Evolutionary conservation across 768 basidiomycete species (phyloP), one percentile per base, ranked within the genome.

Genomic region (Hericium rajendrae): DNA sequence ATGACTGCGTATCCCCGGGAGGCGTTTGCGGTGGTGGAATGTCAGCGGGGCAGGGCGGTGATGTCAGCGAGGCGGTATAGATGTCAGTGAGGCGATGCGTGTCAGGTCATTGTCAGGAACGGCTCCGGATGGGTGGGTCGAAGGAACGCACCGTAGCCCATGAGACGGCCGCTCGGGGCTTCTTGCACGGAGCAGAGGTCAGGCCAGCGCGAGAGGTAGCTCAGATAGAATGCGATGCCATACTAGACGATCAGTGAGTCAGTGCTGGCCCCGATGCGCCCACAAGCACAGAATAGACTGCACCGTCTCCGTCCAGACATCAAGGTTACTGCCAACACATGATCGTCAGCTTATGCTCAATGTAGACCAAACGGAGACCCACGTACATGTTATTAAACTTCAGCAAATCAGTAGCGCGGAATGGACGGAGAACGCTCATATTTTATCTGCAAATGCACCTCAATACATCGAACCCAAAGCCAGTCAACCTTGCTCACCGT

Each of bases 231-330:
- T 22, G 79, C 80, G 64, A 91, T 86, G 51, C 86, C 85, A 70
- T 94, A 97, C 90, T 94, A 12, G 11, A 41, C 20, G n/a, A 39
- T 2, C 10, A 43, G 12, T 38, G 24, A 38, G n/a, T 51, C 49
- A 43, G 37, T 48, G 26, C 41, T 15, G 12, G 26, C 38, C 46
- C 12, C 26, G 8, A n/a, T 6, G 24, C 20, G 28, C 10, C 9
- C 9, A 46, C 8, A 32, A 32, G 15, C 16, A n/a, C n/a, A 4
- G 40, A 41, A 6, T 15, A 40, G 28, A 26, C 73, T 85, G 66
- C 64, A 93, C 94, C 20, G 97, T 98, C 73, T 98, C 95, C 48
- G 97, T 97, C 92, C 92, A 97, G 48, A 94, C 76, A 70, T 98
- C 95, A 66, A 95, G 73, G 72, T 99, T 98, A 59, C 91, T 93